These are phyloP conservation scores for Metarhizium anisopliae DNA, from an alignment of 2,329 filamentous ascomycete genomes.

Conservation along the genomic window DNA sequence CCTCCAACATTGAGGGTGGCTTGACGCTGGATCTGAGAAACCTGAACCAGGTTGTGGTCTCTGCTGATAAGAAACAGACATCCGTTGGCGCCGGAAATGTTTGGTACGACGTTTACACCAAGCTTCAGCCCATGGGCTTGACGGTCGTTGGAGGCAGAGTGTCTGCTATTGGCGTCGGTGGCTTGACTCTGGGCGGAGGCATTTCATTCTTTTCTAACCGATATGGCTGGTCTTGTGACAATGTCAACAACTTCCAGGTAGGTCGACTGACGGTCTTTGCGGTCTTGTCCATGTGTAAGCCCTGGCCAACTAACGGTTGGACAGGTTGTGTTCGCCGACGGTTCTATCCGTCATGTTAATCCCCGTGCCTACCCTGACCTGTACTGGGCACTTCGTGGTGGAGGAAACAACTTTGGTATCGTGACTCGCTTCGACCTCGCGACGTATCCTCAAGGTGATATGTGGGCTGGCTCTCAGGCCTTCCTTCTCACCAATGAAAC, in stretches of 20 bases:
- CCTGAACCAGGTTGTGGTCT: conserved; percentile 14
- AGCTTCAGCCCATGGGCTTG: conserved; percentile 9
- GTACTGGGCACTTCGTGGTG: conserved; percentile 48
- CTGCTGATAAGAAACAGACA: conserved; percentile 7
- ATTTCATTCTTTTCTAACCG: conserved; percentile 14
- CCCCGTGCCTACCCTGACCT: conserved; percentile 35
- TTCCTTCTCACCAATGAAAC: conserved; percentile 12
- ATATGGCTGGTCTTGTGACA: conserved; percentile 15
- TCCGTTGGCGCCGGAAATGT: conserved; percentile 12
- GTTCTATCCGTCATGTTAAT: conserved; percentile 32
- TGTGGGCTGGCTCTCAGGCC: conserved; percentile 26
- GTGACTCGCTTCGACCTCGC: conserved; percentile 39
- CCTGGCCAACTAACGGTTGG: neutral
- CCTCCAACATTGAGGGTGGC: conserved; percentile 18
- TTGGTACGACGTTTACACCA: conserved; percentile 14
- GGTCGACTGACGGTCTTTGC: neutral
- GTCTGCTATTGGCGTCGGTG: conserved; percentile 15
- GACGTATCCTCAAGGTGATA: conserved; percentile 24
- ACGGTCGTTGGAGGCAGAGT: conserved; percentile 16
- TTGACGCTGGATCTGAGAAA: conserved; percentile 18
- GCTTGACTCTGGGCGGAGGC: conserved; percentile 16
- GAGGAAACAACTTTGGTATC: conserved; percentile 49
- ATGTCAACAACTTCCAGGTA: conserved; percentile 11
- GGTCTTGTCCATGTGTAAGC: neutral
- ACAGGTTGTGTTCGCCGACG: conserved; percentile 34